These are phyloP conservation scores for Geotrichum cucujoidarum DNA, from an alignment of 1,139 yeast genomes.

Conservation along the genomic window DNA sequence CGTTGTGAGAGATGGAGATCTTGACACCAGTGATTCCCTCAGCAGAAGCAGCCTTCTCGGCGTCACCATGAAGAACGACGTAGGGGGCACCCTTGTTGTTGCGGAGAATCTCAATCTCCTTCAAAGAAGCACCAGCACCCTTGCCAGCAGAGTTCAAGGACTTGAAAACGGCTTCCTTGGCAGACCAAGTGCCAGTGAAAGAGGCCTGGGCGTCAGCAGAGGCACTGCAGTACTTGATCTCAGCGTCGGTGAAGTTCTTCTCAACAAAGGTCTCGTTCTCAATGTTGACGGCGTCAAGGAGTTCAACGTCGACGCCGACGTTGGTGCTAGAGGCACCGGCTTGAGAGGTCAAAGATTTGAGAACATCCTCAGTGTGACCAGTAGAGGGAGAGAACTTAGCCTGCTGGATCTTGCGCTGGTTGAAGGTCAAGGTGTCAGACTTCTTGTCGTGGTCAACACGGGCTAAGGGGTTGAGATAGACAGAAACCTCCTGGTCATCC, in stretches of 20 bases:
- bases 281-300: constrained; percentile 71
- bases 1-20: constrained; percentile 94
- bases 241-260: constrained; percentile 82
- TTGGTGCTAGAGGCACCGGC: constrained; percentile 55
- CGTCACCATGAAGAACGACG: constrained; percentile 71
- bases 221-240: constrained; percentile 65
- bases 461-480: constrained; percentile 93
- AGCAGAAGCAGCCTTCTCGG: constrained; percentile 62
- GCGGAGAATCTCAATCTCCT: constrained; percentile 82
- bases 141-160: constrained; percentile 81
- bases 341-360: constrained; percentile 40
- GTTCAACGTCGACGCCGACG: constrained; percentile 97
- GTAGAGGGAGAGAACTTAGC: constrained; percentile 35
- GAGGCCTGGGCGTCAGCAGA: constrained; percentile 78
- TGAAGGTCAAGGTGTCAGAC: constrained; percentile 48
- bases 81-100: constrained; percentile 75
- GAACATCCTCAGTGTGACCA: constrained; percentile 42
- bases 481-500: constrained; percentile 79
- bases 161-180: constrained; percentile 98
- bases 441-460: constrained; percentile 58
- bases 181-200: constrained; percentile 97
- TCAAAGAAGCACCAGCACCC: constrained; percentile 93
- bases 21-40: constrained; percentile 69
- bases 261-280: constrained; percentile 84
- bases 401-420: constrained; percentile 37